phyloP scores from a whole-genome alignment of 495 filamentous ascomycete genomes.

The Tricharina praecox region DNA sequence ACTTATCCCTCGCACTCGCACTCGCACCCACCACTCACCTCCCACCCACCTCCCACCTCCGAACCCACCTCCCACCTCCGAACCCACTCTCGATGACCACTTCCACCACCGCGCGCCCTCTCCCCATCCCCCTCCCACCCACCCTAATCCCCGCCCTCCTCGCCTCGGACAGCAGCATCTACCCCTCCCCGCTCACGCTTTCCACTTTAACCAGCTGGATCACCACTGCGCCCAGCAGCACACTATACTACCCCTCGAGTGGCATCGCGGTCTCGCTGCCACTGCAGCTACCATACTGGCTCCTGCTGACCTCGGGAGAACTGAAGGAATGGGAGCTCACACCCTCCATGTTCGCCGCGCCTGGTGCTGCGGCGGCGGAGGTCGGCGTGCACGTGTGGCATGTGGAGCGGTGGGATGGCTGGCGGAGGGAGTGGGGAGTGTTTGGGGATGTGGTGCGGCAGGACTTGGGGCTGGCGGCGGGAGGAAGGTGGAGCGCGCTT shows the following conservation, averaged over 20 bases:
- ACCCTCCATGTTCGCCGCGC: constrained; percentile 5
- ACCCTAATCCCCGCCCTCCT: constrained; percentile 15
- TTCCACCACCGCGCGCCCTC: background rate
- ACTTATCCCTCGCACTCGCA: too few species aligned
- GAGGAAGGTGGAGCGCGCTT: background rate
- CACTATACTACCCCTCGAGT: constrained; percentile 11
- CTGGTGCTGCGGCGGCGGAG: background rate
- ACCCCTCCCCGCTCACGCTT: constrained; percentile 19
- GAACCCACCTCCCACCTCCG: too few species aligned
- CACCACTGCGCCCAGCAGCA: constrained; percentile 8
- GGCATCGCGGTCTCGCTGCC: constrained; percentile 15
- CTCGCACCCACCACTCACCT: too few species aligned
- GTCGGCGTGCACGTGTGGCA: constrained; percentile 20
- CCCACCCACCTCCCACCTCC: too few species aligned
- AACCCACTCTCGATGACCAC: background rate
- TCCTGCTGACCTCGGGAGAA: constrained; percentile 8
- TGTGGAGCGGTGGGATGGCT: constrained; percentile 14
- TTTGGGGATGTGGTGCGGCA: background rate
- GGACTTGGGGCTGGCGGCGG: background rate
- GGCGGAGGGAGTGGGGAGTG: constrained; percentile 1
- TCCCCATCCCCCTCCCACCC: background rate
- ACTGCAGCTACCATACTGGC: constrained; percentile 5
- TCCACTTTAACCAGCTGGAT: constrained; percentile 13
- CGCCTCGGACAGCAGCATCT: constrained; percentile 12
- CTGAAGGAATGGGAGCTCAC: constrained; percentile 20